These are phyloP conservation scores for Prunus salicina DNA, from an alignment of 306 rosid genomes.

Conservation along the genomic window DNA sequence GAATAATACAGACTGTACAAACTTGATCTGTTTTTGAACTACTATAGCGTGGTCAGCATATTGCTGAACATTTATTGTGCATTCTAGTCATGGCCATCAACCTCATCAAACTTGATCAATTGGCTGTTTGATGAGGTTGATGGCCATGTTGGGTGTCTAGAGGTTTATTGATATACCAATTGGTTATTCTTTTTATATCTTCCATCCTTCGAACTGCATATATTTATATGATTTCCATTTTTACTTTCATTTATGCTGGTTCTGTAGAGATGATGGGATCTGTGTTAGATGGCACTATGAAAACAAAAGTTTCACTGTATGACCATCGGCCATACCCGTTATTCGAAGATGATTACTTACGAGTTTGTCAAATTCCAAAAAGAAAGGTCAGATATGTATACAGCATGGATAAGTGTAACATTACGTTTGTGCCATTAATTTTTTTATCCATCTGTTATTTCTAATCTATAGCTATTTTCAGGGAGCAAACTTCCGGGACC, in stretches of 20 bases:
- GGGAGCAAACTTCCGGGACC: constrained; percentile 96
- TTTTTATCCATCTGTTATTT: constrained; percentile 18
- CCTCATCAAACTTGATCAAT: too few relatives aligned
- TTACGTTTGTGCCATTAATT: background rate
- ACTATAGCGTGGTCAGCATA: too few relatives aligned
- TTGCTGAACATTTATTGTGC: too few relatives aligned
- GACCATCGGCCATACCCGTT: constrained; percentile 64
- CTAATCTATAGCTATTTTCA: constrained; percentile 27
- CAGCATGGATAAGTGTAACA: constrained; percentile 33
- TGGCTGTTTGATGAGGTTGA: background rate
- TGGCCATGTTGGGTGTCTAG: background rate
- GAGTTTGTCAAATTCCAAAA: constrained; percentile 90
- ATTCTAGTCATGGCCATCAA: too few relatives aligned
- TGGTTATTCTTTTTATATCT: background rate
- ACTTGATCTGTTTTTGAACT: too few relatives aligned
- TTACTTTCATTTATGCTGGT: constrained; percentile 14
- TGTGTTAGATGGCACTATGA: constrained; percentile 20
- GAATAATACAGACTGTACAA: too few relatives aligned
- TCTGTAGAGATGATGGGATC: constrained; percentile 72
- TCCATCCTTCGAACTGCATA: background rate
- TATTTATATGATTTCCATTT: background rate
- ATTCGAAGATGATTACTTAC: constrained; percentile 62
- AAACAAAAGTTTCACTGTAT: constrained; percentile 34
- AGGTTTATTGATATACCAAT: background rate
- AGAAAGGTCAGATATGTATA: constrained; percentile 53